Percentiles rank a stretch among this genome's conserved stretches.
Conservation (phyloP, 345 rosid species). For the Schrenkiella parvula region DNA sequence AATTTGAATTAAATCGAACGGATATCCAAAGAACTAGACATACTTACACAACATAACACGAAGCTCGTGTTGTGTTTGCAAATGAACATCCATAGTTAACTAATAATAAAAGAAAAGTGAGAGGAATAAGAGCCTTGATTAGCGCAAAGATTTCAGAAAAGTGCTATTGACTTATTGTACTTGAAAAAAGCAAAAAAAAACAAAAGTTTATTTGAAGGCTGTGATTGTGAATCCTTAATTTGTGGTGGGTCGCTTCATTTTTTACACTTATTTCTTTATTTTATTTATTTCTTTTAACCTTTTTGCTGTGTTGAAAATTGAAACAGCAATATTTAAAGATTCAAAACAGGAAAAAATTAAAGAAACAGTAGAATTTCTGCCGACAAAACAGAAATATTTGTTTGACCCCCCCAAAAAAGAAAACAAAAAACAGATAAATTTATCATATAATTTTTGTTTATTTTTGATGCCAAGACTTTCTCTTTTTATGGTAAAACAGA, state of each 20-base stretch:
- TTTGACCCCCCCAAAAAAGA: no score
- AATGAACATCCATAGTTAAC: background rate
- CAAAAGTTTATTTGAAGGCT: background rate
- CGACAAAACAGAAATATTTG: constrained; percentile 15
- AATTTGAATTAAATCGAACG: no score
- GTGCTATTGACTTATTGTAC: constrained; percentile 13
- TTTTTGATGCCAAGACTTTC: background rate
- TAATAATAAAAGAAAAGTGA: background rate
- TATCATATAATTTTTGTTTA: no score
- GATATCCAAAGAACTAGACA: no score
- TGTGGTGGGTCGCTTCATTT: constrained; percentile 26
- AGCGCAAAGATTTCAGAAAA: constrained; percentile 6
- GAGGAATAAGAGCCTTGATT: constrained; percentile 24
- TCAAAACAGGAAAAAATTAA: background rate
- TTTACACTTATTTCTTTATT: background rate
- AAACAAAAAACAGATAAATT: background rate
- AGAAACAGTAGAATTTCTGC: constrained; percentile 7
- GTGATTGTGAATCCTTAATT: constrained; percentile 24
- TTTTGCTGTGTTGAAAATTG: constrained; percentile 16
- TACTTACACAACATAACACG: no score
- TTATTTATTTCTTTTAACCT: background rate
- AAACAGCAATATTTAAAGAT: background rate
- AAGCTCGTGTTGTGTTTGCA: background rate
- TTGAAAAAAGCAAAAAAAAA: background rate
- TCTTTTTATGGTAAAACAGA: background rate